phyloP scores from a whole-genome alignment of 176 grass and related monocot genomes.

The Zoysia pacifica region DNA sequence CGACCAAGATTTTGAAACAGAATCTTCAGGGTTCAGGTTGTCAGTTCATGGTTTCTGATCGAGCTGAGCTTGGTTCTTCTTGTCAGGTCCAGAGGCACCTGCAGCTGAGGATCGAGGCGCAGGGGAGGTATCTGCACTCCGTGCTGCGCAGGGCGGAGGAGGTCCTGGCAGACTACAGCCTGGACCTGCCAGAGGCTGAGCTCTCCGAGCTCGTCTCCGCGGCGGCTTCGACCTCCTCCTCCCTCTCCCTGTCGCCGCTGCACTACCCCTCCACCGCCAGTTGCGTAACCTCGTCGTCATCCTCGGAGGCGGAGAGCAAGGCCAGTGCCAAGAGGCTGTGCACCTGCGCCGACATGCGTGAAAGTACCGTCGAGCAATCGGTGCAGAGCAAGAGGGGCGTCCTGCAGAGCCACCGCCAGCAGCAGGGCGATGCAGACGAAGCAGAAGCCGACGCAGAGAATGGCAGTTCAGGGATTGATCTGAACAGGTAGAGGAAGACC shows the following conservation, averaged over 20 bases:
- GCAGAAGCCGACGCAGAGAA: conserved; percentile 31
- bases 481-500: conserved; percentile 59
- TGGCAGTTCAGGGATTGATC: conserved; percentile 65
- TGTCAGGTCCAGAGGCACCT: conserved; percentile 82
- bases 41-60: neutral
- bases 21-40: neutral
- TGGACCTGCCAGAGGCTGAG: conserved; percentile 46
- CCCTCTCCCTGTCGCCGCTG: conserved; percentile 15
- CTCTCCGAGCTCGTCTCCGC: conserved; percentile 62
- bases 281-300: conserved; percentile 57
- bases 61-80: neutral
- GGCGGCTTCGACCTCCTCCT: conserved; percentile 45
- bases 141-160: conserved; percentile 71
- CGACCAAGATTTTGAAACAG: neutral
- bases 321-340: conserved; percentile 41
- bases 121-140: conserved; percentile 85
- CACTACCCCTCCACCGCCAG: conserved; percentile 51
- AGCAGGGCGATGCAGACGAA: neutral
- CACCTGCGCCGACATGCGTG: conserved; percentile 16
- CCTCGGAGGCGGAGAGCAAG: conserved; percentile 44
- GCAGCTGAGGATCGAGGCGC: conserved; percentile 93
- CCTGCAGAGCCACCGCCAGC: conserved; percentile 3
- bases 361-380: conserved; percentile 41
- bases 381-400: conserved; percentile 40
- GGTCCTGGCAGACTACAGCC: conserved; percentile 47